Base-by-base conservation (phyloP, 208 protist species). In the Naegleria fowleri region DNA sequence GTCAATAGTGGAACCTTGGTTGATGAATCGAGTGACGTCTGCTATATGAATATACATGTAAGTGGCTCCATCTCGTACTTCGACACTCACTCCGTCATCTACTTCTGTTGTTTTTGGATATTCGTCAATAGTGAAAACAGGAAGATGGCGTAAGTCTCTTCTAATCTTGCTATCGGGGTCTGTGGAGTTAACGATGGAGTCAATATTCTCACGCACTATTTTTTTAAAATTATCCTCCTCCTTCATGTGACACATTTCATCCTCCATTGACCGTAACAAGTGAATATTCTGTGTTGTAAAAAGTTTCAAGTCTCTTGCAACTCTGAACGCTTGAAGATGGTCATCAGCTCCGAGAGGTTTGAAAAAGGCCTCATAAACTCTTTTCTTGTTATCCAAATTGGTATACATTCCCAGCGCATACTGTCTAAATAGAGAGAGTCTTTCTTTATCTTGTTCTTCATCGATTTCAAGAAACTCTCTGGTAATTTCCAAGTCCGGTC, bases 21-120 rank as follows among this genome's bases (percentile, higher is more conserved):
- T 16, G 5, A 89, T 67, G n/a, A n/a, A 89, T 67, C 86, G 55
- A 13, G 86, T 67, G 0, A 40, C 43, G 59, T 89, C 86, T 25
- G 86, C 86, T 40, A 89, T 89, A 29, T 89, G 86, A 39, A 89
- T 43, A 67, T 89, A 89, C 13, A 89, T 33, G 15, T 58, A 58
- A 13, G 36, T 5, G 19, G 4, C 29, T 16, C 48, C 48, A 40
- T 67, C 22, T 25, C 4, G 38, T 41, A 40, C n/a, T 67, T 89
- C 86, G 19, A 89, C 25, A 40, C 86, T 89, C 16, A 89, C 33
- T 38, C 48, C 86, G 39, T 89, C 86, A 89, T 89, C 86, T 29
- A 89, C 40, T 41, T 89, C 86, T 67, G 25, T 40, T 9, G 86
- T 89, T 67, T 25, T 11, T 41, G 41, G 29, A 58, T 88, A 88